Percentiles rank a stretch among this genome's conserved stretches.
Conservation (phyloP, 129 eudicot genomes). For the Flaveria bidentis region DNA sequence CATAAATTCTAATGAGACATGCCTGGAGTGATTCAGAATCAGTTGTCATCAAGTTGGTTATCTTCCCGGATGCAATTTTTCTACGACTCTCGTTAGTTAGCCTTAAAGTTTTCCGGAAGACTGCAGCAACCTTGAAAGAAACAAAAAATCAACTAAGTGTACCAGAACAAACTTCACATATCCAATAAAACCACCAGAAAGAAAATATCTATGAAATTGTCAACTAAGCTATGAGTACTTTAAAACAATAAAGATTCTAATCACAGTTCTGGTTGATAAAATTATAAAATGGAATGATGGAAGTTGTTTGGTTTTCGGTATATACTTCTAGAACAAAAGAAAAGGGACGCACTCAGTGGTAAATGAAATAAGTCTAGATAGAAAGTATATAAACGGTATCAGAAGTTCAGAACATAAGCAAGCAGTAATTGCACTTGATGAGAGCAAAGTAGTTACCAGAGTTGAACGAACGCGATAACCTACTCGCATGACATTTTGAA, state of each 20-base stretch:
- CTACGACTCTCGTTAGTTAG: conserved; percentile 91
- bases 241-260: not conserved
- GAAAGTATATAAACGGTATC: not conserved
- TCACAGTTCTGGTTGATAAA: conserved; percentile 19
- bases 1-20: conserved; percentile 29
- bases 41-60: conserved; percentile 92
- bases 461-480: conserved; percentile 91
- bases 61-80: conserved; percentile 77
- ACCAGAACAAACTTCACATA: conserved; percentile 17
- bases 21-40: conserved; percentile 94
- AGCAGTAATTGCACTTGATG: not conserved
- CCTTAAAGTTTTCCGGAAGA: conserved; percentile 84
- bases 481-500: conserved; percentile 99
- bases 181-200: not conserved
- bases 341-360: not conserved
- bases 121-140: conserved; percentile 77
- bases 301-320: conserved; percentile 9
- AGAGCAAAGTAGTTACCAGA: conserved; percentile 57
- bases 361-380: not conserved
- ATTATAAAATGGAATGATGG: not conserved
- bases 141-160: conserved; percentile 24
- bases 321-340: not conserved
- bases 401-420: not conserved
- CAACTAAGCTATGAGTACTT: conserved; percentile 1
- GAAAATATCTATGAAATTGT: not conserved